Evolutionary conservation across 768 basidiomycete species (phyloP).

Genomic region (Clitopilus passeckerianus): DNA sequence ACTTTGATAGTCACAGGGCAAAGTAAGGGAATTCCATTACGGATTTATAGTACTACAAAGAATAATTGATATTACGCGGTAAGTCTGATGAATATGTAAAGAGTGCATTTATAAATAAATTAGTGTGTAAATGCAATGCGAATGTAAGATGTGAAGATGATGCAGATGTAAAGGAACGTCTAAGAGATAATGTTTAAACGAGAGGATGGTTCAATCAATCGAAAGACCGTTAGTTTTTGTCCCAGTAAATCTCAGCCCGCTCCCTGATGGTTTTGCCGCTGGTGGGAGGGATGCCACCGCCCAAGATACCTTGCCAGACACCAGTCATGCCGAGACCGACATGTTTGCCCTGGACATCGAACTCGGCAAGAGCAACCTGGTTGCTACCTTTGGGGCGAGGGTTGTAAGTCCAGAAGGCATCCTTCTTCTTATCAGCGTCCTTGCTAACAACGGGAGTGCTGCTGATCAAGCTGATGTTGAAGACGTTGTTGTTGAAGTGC

Average conservation of each 20-base stretch:
- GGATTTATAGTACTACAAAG: no score
- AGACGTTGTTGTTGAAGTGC: slow-evolving; percentile 19
- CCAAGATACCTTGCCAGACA: not conserved
- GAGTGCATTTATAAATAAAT: no score
- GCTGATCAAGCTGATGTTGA: slow-evolving; percentile 12
- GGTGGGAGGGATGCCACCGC: not conserved
- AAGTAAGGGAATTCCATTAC: no score
- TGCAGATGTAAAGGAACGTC: not conserved
- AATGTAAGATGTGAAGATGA: not conserved
- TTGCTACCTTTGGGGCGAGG: not conserved
- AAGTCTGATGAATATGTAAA: no score
- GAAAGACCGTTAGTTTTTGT: not conserved
- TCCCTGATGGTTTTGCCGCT: not conserved
- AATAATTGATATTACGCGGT: no score
- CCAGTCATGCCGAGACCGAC: not conserved
- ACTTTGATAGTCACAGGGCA: no score
- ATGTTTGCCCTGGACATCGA: not conserved
- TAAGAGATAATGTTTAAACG: not conserved
- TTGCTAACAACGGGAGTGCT: not conserved
- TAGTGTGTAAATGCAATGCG: no score
- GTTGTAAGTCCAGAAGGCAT: not conserved
- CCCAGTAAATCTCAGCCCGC: not conserved
- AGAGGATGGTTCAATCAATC: not conserved
- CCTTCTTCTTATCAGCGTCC: not conserved
- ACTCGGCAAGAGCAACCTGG: not conserved